Conservation (phyloP, 768 basidiomycete species). For the Boletellus emodensis region DNA sequence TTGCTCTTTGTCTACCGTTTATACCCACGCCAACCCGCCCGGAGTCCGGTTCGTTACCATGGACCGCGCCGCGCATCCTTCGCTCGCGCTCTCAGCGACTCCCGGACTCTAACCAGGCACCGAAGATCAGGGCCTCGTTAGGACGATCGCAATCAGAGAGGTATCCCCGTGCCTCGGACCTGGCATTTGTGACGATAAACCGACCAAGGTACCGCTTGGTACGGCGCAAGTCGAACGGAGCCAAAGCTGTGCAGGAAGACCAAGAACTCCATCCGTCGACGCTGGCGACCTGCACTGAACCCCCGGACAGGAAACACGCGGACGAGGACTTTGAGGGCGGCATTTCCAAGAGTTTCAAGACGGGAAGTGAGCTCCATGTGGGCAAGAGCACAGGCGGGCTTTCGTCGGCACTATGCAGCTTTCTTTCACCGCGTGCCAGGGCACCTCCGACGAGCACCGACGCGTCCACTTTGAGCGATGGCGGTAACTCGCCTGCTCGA, state of each 20-base stretch:
- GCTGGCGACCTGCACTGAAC: not conserved
- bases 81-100: conserved; percentile 27
- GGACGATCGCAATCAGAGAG: conserved; percentile 26
- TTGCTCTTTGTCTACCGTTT: conserved; percentile 25
- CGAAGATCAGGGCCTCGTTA: conserved; percentile 2
- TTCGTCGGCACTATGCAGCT: conserved; percentile 6
- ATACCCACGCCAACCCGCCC: conserved; percentile 14
- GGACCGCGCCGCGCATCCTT: conserved; percentile 20
- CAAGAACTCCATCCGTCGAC: not conserved
- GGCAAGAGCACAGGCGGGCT: not conserved
- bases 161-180: conserved; percentile 17
- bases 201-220: conserved; percentile 20
- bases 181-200: conserved; percentile 21
- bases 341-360: not conserved
- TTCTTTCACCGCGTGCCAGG: conserved; percentile 15
- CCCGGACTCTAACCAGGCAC: not conserved
- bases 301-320: not conserved
- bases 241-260: not conserved
- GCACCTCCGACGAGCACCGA: conserved; percentile 23
- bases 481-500: not conserved
- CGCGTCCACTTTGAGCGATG: conserved; percentile 4
- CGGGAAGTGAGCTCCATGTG: not conserved
- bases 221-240: conserved; percentile 10
- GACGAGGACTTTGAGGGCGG: not conserved
- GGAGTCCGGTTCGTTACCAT: not conserved